Evolutionary conservation across 306 rosid genomes (phyloP), one percentile per base, ranked within the genome.

Genomic region (Medicago lupulina): DNA sequence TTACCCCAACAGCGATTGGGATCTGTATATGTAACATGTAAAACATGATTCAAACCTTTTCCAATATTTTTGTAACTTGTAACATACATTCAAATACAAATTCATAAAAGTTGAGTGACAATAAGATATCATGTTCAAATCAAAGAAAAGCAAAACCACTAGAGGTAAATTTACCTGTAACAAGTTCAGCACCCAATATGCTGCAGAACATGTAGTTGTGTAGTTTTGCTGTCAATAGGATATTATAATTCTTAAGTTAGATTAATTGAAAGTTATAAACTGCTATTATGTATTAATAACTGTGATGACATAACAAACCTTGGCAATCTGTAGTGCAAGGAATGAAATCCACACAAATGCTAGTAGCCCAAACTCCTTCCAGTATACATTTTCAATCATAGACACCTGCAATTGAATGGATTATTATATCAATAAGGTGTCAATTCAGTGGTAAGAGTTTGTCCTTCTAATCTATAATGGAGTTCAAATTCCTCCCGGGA

Each of bases 321-420:
- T 89, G 66, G 73, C 86, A 31, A 95, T 86, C 80, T 95, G 98
- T 68, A 95, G 49, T 17, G 65, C 86, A 50, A 95, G 97, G 79
- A 92, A 92, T 51, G 97, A 80, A 72, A 90, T 46, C 99, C 99
- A 95, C 79, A 95, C 99, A 75, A 95, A 90, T 18, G 57, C 79
- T 57, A 95, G 93, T 77, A 95, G 93, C 81, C 97, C 97, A 69
- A 85, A 61, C 75, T 95, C 97, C 84, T 90, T 95, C 99, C 99
- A 89, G 76, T 41, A 83, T 6, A 95, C 88, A 61, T 95, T 92
- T 82, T 89, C 85, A 59, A 89, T 39, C 25, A 92, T 16, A 31
- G 92, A 38, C 64, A 87, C 86, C 97, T 95, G 89, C 85, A 85
- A 84, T 46, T 15, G 13, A 14, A 41, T 34, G 70, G 28, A 63